These are phyloP conservation scores for Theobroma grandiflorum DNA, from an alignment of 441 rosid species.

Conservation along the genomic window DNA sequence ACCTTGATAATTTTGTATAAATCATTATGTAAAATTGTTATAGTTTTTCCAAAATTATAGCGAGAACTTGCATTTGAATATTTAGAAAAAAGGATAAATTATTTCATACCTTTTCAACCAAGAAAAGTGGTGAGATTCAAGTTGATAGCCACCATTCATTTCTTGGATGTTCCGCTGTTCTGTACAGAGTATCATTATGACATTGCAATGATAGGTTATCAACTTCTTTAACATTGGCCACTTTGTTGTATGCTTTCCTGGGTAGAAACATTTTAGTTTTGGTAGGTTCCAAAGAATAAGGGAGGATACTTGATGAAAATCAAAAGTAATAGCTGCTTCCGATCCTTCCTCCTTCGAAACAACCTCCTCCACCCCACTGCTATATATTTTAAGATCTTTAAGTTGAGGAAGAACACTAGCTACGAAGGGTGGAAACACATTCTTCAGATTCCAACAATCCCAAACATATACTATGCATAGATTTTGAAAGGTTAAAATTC, in stretches of 20 bases:
- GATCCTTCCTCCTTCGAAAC: background rate
- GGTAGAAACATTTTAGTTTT: background rate
- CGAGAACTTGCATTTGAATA: background rate
- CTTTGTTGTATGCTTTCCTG: background rate
- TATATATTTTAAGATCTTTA: slow-evolving; percentile 17
- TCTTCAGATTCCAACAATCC: background rate
- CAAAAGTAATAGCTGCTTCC: background rate
- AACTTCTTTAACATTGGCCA: background rate
- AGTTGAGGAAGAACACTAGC: slow-evolving; percentile 22
- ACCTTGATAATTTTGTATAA: background rate
- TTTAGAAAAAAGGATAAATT: background rate
- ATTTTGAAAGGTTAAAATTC: background rate
- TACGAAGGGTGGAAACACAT: slow-evolving; percentile 19
- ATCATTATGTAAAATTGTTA: background rate
- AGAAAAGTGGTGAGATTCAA: background rate
- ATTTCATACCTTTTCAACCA: slow-evolving; percentile 1
- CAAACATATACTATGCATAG: background rate
- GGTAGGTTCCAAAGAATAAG: background rate
- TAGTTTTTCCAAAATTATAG: background rate
- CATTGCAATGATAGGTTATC: background rate
- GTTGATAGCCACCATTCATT: background rate
- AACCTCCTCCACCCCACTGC: background rate
- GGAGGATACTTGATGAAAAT: background rate
- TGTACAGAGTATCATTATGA: background rate
- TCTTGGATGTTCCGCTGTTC: background rate